Evolutionary conservation across 805 yeast genomes (phyloP), one percentile per base, ranked within the genome.

Genomic region (Sungouiella blattae): DNA sequence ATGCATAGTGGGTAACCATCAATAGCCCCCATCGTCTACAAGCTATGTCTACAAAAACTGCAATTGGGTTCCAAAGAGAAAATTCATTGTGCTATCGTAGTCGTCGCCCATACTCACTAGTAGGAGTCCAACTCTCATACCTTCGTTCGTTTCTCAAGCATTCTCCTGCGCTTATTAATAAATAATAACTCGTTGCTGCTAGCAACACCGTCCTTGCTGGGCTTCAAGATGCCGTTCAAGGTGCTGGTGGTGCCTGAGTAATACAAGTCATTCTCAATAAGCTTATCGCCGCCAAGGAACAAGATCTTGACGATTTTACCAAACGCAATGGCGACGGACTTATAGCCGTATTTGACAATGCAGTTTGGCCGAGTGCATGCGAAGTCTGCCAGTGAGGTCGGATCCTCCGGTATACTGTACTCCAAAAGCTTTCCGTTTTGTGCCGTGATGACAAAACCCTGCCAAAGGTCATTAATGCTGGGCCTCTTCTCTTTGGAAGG

Each of bases 271-370:
- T 73, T 74, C 44, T 79, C 82, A 17, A 83, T 74, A 42, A 83
- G 64, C 41, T 82, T 86, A 39, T 82, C 87, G 48, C 77, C 81
- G 5, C 95, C 95, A 43, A 84, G 66, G 52, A 83, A 85, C 20
- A 87, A 60, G 21, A 87, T 73, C 52, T 82, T 80, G 72, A 87
- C 73, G 12, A 75, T 57, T 46, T 81, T 82, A 20, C 93, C 94
- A 55, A 84, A 81, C 17, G 80, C 80, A 17, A 83, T 80, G 25
- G 84, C 80, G 14, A 85, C 76, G 0, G 93, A 74, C 49, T 86
- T 85, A 52, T 77, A 86, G 0, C 95, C 95, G 52, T 81, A 84
- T 49, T 77, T 78, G 20, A 69, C 69, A 22, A 82, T 74, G 11
- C 83, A 81, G 1, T 80, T 83, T 32, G 83, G 63, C 16, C 69